Base-by-base conservation (phyloP, 495 filamentous ascomycete species). In the Aspergillus coremiiformis region DNA sequence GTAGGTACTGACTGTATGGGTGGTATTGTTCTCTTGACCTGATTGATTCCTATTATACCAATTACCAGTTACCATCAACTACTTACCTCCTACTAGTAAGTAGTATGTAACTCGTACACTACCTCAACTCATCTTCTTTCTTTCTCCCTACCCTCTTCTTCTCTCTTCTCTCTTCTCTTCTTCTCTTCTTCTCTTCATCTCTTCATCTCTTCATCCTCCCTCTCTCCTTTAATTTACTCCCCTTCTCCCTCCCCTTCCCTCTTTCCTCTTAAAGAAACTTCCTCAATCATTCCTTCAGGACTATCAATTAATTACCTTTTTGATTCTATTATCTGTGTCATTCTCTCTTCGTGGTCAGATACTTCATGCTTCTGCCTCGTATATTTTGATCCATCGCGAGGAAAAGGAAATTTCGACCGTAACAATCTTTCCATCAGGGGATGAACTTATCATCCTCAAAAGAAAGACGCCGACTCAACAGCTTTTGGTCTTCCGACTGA, bases 261-360 rank as follows among this genome's bases (percentile, higher is more conserved):
- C 57, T 65, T 62, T 65, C 55, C 59, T 57, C 59, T 52, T 63
- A 41, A 20, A 41, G 19, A 4, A 41, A 41, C 64, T 37, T 39
- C 43, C 35, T 30, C 26, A 74, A 51, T 73, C 71, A 61, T 66
- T 71, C 69, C 71, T 74, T 72, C 62, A 58, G 55, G 57, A 56
- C 57, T 53, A 61, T 64, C 66, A 57, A 56, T 60, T 54, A 54
- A 59, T 58, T 56, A 15, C 14, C 32, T 15, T 55, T 57, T 53
- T 61, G 48, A 58, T 59, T 51, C 57, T 60, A 53, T 62, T 41
- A 10, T 41, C 19, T 61, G 56, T 66, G 67, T 71, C 72, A 68
- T 68, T 73, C 72, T 71, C 61, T 66, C 62, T 66, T 64, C 56
- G 66, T 54, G 62, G 56, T 63, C 58, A 57, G 60, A 56, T 63